Conservation (phyloP, 495 filamentous ascomycete genomes). For the Aspergillus funiculosus region DNA sequence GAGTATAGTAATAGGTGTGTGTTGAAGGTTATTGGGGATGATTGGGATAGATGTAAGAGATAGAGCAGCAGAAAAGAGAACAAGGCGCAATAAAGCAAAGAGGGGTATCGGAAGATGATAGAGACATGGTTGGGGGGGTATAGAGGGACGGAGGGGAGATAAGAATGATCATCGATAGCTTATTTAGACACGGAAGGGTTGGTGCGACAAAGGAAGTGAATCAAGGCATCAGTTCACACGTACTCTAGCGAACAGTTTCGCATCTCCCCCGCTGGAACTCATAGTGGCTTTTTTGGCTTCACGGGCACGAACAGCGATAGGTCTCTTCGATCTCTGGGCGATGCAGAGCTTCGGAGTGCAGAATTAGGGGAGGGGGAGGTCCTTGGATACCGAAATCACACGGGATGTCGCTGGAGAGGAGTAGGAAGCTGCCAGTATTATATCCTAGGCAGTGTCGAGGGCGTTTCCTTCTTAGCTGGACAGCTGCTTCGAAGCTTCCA, state of each 20-base stretch:
- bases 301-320: slow-evolving; percentile 5
- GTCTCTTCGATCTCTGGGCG: slow-evolving; percentile 1
- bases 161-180: slow-evolving; percentile 3
- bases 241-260: slow-evolving; percentile 99
- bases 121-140: neutral
- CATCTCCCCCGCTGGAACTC: slow-evolving; percentile 83
- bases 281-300: slow-evolving; percentile 42
- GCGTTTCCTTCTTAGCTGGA: slow-evolving; percentile 20
- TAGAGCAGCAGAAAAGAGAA: neutral
- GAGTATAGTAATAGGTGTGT: slow-evolving; percentile 23
- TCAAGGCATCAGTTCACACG: slow-evolving; percentile 33
- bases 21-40: slow-evolving; percentile 1
- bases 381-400: slow-evolving; percentile 20
- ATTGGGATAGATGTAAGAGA: slow-evolving; percentile 1
- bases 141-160: slow-evolving; percentile 16
- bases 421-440: slow-evolving; percentile 7
- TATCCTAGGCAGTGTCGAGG: slow-evolving; percentile 11
- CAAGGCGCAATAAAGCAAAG: slow-evolving; percentile 4
- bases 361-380: neutral
- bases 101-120: slow-evolving; percentile 9
- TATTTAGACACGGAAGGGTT: neutral
- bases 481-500: slow-evolving; percentile 18
- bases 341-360: slow-evolving; percentile 1
- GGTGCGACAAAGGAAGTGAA: slow-evolving; percentile 7
- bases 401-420: slow-evolving; percentile 13